Base-by-base conservation (phyloP, 352 stramenopile species). In the Globisporangium emineosum region DNA sequence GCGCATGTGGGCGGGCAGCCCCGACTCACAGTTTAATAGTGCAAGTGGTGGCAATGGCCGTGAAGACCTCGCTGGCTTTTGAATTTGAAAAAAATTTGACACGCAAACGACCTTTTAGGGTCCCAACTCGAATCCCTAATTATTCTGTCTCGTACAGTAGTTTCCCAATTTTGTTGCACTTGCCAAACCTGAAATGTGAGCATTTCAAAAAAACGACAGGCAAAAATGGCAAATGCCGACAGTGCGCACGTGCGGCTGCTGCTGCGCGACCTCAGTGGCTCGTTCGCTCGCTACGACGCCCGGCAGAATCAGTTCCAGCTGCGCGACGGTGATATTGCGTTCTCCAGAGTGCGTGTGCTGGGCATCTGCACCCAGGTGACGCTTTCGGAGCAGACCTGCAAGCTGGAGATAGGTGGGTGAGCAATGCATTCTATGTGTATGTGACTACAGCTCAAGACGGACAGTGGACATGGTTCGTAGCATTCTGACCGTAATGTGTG, bases 1-100 rank as follows among this genome's bases (percentile, higher is more conserved):
- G 52, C 81, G 81, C 58, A 94, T 94, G 82, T 93, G 86, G 86
- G 79, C 86, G 1, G 84, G 84, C 56, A 93, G 84, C 30, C 66
- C 76, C 10, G 81, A 94, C 32, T 92, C 81, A 25, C 84, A 90
- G 64, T 91, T 93, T 53, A 90, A 90, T 57, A 40, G 30, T 12
- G 19, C 29, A 55, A 42, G 19, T 1, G 40, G 37, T n/a, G n/a
- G 27, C 3, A 10, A 37, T 5, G 35, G 37, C 13, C 37, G 23
- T 0, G 27, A 27, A 32, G 42, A 12, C 21, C 42, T 15, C 3
- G 6, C 35, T 19, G 15, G 27, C 29, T 57, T 19, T 25, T 57
- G 51, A 42, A n/a, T 45, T 15, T 6, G 13, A 45, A 5, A 13
- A 45, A 6, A 52, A n/a, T 21, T 54, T 54, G 49, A 30, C 49